phyloP scores from a whole-genome alignment of 2,329 filamentous ascomycete species.

The Aureobasidium lini region DNA sequence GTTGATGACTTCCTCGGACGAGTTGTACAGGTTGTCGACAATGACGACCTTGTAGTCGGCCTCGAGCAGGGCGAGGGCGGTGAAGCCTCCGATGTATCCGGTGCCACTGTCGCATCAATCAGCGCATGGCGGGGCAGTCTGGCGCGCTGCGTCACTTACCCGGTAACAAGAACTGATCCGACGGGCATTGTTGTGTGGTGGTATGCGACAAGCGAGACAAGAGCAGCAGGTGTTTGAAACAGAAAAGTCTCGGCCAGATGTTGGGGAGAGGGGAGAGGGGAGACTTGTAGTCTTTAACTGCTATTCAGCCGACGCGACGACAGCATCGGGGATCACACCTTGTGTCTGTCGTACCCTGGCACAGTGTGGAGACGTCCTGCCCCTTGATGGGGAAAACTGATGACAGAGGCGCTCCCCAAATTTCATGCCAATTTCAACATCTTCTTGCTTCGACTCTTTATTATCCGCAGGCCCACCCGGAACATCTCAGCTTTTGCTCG shows the following conservation, averaged over 20 bases:
- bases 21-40: conserved; percentile 96
- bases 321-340: neutral
- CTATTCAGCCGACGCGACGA: conserved; percentile 4
- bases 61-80: conserved; percentile 80
- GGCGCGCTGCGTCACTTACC: conserved; percentile 50
- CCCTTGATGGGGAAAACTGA: conserved; percentile 10
- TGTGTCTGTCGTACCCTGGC: conserved; percentile 1
- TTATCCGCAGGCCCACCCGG: conserved; percentile 4
- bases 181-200: conserved; percentile 53
- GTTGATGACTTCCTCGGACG: conserved; percentile 81
- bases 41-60: conserved; percentile 96
- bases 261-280: neutral
- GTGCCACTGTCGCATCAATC: conserved; percentile 60
- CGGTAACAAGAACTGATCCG: conserved; percentile 85
- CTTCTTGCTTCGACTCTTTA: neutral
- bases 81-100: conserved; percentile 99
- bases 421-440: conserved; percentile 3
- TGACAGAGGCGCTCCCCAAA: conserved; percentile 3
- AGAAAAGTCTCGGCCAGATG: neutral
- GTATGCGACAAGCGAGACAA: neutral
- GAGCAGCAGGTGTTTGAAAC: conserved; percentile 1
- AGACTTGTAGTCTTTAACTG: neutral
- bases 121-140: conserved; percentile 12
- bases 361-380: neutral
- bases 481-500: neutral